Conservation (phyloP, 345 rosid species). For the Bruguiera gymnorhiza region DNA sequence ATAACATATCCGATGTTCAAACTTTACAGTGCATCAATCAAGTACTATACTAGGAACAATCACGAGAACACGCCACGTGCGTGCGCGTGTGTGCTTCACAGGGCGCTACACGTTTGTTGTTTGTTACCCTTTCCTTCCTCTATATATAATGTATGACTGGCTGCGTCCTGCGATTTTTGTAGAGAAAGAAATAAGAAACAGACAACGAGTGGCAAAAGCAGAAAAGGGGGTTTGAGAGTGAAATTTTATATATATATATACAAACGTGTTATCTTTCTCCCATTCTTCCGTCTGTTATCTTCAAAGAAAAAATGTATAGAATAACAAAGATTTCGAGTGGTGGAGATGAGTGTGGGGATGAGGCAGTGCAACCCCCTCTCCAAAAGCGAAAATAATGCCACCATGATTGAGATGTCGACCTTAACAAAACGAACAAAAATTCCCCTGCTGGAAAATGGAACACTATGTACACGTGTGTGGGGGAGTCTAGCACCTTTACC, state of each 20-base stretch:
- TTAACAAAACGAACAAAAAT: slow-evolving; percentile 39
- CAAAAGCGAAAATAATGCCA: slow-evolving; percentile 41
- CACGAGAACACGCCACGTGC: slow-evolving; percentile 1
- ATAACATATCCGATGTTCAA: neutral
- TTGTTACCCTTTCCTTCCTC: slow-evolving; percentile 11
- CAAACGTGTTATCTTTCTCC: neutral
- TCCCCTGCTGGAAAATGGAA: slow-evolving; percentile 26
- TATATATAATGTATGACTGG: neutral
- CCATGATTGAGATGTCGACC: slow-evolving; percentile 69
- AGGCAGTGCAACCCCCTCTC: slow-evolving; percentile 20
- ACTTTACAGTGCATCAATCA: neutral
- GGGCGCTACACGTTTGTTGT: neutral
- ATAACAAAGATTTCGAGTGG: slow-evolving; percentile 10
- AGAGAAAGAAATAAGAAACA: slow-evolving; percentile 1
- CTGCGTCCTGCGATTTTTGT: neutral
- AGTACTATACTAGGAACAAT: neutral
- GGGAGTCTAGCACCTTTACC: slow-evolving; percentile 35
- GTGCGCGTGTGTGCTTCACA: neutral
- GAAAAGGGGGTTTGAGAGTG: slow-evolving; percentile 27
- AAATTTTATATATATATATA: slow-evolving; percentile 3
- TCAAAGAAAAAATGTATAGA: neutral
- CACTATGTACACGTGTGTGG: slow-evolving; percentile 54
- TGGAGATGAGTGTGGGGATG: slow-evolving; percentile 20
- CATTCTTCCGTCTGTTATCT: too few relatives aligned
- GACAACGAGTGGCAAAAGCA: slow-evolving; percentile 27